Conservation (phyloP, 768 basidiomycete species). For the Hericium rajendrae region DNA sequence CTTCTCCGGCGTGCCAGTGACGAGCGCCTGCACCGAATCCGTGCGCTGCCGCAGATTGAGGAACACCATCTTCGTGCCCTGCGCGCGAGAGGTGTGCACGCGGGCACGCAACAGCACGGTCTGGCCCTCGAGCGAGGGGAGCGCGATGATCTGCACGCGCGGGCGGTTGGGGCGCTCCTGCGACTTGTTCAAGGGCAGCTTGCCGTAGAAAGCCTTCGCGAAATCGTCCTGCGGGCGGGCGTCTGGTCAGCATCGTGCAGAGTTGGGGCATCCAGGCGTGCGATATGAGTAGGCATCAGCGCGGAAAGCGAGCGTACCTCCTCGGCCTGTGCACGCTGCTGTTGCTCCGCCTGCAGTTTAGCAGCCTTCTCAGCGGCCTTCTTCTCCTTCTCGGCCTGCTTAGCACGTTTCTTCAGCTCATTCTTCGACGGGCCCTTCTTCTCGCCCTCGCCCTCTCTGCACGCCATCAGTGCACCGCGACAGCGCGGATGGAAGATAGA, state of each 20-base stretch:
- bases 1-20: constrained; percentile 58
- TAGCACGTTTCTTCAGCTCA: constrained; percentile 85
- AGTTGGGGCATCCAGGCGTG: neutral
- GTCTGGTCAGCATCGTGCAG: neutral
- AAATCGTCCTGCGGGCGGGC: constrained; percentile 45
- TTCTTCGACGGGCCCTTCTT: constrained; percentile 65
- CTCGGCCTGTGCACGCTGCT: constrained; percentile 56
- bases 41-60: constrained; percentile 83
- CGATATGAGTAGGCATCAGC: neutral
- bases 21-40: constrained; percentile 78
- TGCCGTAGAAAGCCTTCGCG: constrained; percentile 74
- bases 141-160: constrained; percentile 53
- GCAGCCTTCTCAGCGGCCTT: constrained; percentile 83
- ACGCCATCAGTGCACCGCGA: neutral
- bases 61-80: constrained; percentile 95
- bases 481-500: too few species aligned
- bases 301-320: constrained; percentile 30
- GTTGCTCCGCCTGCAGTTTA: constrained; percentile 64
- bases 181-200: constrained; percentile 85
- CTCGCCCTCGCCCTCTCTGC: constrained; percentile 14
- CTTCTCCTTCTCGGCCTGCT: constrained; percentile 83
- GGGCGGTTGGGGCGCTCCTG: constrained; percentile 57
- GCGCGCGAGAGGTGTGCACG: constrained; percentile 83
- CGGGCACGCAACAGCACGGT: constrained; percentile 80
- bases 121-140: constrained; percentile 61